phyloP scores from a whole-genome alignment of 2,329 filamentous ascomycete species.

The Bipolaris oryzae region DNA sequence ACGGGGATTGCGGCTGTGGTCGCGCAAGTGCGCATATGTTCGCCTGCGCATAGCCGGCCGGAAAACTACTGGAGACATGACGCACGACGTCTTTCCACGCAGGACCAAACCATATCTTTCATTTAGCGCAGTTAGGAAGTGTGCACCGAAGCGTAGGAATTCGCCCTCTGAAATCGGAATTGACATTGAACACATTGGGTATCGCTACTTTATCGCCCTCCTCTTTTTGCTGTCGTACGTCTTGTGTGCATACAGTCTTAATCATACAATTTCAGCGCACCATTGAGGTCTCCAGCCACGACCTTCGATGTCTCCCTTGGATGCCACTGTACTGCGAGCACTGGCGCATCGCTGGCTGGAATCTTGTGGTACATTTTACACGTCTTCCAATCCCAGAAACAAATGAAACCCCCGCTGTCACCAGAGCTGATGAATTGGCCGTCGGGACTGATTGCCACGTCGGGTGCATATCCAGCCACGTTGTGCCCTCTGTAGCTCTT shows the following conservation, averaged over 20 bases:
- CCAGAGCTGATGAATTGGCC: conserved; percentile 89
- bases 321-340: conserved; percentile 93
- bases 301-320: conserved; percentile 97
- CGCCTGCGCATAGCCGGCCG: conserved; percentile 11
- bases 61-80: neutral
- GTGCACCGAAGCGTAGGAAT: neutral
- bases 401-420: conserved; percentile 86
- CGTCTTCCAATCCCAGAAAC: conserved; percentile 99
- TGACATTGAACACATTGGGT: conserved; percentile 8
- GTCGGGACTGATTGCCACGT: conserved; percentile 85
- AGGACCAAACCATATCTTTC: neutral
- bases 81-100: conserved; percentile 3
- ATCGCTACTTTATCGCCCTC: conserved; percentile 7
- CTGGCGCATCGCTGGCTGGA: conserved; percentile 77
- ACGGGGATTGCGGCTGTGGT: neutral
- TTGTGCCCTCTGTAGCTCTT: conserved; percentile 97
- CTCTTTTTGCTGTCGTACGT: neutral
- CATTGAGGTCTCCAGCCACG: conserved; percentile 86
- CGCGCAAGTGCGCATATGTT: conserved; percentile 24
- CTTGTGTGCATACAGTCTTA: conserved; percentile 46
- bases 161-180: neutral
- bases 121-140: neutral
- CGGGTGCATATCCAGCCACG: conserved; percentile 90
- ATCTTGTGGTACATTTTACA: conserved; percentile 99
- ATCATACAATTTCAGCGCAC: conserved; percentile 92